Evolutionary conservation across 2,329 filamentous ascomycete species (phyloP).

Genomic region (Beauveria caledonica): DNA sequence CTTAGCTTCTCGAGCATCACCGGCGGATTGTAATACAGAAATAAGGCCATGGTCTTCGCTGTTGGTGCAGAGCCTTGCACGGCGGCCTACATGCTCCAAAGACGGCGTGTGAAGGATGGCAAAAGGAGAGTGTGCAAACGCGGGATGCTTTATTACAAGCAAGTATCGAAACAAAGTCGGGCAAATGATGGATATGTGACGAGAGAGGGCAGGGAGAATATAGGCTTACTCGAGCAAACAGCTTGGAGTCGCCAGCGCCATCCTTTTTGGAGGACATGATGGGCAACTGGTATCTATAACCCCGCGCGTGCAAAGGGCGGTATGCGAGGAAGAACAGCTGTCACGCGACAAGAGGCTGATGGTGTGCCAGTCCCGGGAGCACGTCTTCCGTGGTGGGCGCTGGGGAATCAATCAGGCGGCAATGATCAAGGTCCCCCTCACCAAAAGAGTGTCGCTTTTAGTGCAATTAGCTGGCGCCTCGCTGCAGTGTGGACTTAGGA

Average conservation of each 20-base stretch:
- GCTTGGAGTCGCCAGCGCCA: conserved; percentile 89
- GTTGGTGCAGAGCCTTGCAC: background rate
- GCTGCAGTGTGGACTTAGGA: background rate
- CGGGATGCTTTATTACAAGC: background rate
- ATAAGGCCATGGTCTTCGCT: conserved; percentile 32
- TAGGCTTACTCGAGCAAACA: conserved; percentile 84
- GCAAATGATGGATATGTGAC: background rate
- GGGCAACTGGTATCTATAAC: conserved; percentile 14
- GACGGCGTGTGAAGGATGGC: background rate
- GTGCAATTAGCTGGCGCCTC: background rate
- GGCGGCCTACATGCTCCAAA: background rate
- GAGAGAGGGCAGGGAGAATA: conserved; percentile 8
- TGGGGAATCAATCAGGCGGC: background rate
- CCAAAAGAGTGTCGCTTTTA: background rate
- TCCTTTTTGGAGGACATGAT: conserved; percentile 44
- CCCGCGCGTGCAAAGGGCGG: conserved; percentile 7
- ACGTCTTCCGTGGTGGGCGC: background rate
- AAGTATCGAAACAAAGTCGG: conserved; percentile 11
- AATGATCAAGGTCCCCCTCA: background rate
- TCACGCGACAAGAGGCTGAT: conserved; percentile 14
- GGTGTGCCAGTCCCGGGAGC: background rate
- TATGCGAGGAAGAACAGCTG: conserved; percentile 1
- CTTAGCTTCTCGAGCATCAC: conserved; percentile 41
- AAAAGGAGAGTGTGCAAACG: background rate
- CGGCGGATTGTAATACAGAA: conserved; percentile 44